These are phyloP conservation scores for Bocquillonia castaneifolia DNA, from an alignment of 441 rosid genomes.

Conservation along the genomic window DNA sequence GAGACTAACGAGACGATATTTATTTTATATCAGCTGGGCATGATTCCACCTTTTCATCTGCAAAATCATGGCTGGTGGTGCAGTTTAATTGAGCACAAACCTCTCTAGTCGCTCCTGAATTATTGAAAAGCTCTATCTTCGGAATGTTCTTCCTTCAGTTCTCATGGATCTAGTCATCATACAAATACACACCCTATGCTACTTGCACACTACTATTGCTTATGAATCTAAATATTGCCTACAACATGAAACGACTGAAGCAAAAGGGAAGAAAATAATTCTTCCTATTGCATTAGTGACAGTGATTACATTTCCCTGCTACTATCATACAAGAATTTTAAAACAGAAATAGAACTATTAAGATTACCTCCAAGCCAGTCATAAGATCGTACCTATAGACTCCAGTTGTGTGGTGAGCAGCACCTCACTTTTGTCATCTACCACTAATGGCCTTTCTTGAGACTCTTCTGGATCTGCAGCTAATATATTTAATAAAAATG, in stretches of 20 bases:
- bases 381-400: constrained; percentile 45
- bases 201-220: background rate
- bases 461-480: constrained; percentile 28
- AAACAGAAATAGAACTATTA: background rate
- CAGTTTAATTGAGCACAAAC: background rate
- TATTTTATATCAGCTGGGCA: background rate
- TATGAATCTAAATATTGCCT: background rate
- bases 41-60: no score
- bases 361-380: background rate
- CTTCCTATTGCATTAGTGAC: background rate
- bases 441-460: constrained; percentile 35
- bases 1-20: background rate
- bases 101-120: background rate
- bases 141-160: background rate
- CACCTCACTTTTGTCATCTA: constrained; percentile 40
- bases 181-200: background rate
- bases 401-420: constrained; percentile 42
- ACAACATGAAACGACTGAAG: background rate
- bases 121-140: background rate
- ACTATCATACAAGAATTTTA: background rate
- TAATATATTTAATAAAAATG: constrained; percentile 20
- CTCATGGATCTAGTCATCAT: background rate
- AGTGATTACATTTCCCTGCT: background rate
- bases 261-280: background rate
- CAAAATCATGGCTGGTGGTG: background rate